These are phyloP conservation scores for Exophiala mesophila DNA, from an alignment of 2,329 filamentous ascomycete genomes.

Conservation along the genomic window DNA sequence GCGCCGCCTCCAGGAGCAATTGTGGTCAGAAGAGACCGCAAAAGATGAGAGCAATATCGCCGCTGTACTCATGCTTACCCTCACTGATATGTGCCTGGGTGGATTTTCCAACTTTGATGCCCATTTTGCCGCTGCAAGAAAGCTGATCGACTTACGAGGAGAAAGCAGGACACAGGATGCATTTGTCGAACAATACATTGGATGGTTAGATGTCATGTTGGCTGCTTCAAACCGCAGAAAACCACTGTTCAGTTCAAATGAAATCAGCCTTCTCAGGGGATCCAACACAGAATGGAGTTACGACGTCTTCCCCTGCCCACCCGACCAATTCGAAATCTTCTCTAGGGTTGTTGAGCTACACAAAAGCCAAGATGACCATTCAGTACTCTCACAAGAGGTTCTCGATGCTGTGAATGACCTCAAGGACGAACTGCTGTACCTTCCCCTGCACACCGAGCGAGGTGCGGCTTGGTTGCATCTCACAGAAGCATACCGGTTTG, in stretches of 20 bases:
- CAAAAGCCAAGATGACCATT: constrained; percentile 1
- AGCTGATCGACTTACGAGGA: constrained; percentile 9
- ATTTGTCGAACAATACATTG: constrained; percentile 12
- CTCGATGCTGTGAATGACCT: neutral
- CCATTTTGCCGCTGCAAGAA: constrained; percentile 6
- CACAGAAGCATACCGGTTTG: constrained; percentile 9
- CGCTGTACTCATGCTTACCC: constrained; percentile 8
- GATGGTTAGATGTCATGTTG: constrained; percentile 10
- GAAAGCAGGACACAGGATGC: neutral
- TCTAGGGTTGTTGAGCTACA: constrained; percentile 1
- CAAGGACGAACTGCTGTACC: neutral
- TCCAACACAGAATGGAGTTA: constrained; percentile 6
- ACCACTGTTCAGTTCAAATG: constrained; percentile 2
- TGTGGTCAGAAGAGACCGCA: constrained; percentile 7
- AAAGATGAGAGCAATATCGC: constrained; percentile 10
- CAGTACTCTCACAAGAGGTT: neutral
- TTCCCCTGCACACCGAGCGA: constrained; percentile 5
- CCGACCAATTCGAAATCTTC: constrained; percentile 8
- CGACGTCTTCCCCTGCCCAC: constrained; percentile 12
- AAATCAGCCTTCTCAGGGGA: constrained; percentile 2
- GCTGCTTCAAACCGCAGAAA: constrained; percentile 2
- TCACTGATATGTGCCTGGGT: constrained; percentile 9
- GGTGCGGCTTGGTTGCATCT: constrained; percentile 8
- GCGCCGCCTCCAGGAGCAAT: constrained; percentile 8
- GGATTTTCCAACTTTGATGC: constrained; percentile 10